Conservation (phyloP, 192 early-diverging fungal species). For the Backusella mclennaniae region DNA sequence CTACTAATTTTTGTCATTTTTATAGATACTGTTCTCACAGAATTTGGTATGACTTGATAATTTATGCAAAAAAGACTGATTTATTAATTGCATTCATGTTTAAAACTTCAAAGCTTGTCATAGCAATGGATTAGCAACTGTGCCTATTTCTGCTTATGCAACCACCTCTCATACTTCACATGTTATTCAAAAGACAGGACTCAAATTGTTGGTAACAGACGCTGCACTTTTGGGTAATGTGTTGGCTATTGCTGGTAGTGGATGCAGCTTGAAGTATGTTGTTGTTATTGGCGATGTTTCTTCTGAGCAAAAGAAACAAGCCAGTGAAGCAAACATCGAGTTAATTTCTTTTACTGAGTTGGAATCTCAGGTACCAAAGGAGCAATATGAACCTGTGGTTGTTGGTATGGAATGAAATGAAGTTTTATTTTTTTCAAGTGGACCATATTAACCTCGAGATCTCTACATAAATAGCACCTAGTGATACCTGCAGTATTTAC, state of each 20-base stretch:
- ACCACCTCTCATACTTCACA: slow-evolving; percentile 24
- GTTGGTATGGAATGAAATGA: slow-evolving; percentile 10
- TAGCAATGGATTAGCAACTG: slow-evolving; percentile 22
- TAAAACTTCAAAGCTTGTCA: slow-evolving; percentile 13
- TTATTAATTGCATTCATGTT: neutral
- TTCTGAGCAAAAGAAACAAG: slow-evolving; percentile 1
- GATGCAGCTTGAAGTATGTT: slow-evolving; percentile 18
- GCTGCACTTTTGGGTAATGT: neutral
- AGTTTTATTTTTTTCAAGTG: neutral
- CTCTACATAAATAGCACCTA: slow-evolving; percentile 11
- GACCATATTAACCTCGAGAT: neutral
- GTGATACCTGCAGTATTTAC: slow-evolving; percentile 27
- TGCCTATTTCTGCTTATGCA: slow-evolving; percentile 27
- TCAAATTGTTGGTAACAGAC: slow-evolving; percentile 4
- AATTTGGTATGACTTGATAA: slow-evolving; percentile 4
- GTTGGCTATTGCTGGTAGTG: slow-evolving; percentile 3
- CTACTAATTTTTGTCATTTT: neutral
- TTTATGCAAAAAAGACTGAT: neutral
- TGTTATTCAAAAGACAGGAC: slow-evolving; percentile 14
- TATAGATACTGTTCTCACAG: slow-evolving; percentile 15
- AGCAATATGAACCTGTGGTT: slow-evolving; percentile 11
- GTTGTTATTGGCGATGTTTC: slow-evolving; percentile 22
- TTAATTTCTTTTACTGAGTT: slow-evolving; percentile 22
- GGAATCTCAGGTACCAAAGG: neutral
- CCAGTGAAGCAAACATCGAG: slow-evolving; percentile 10